Evolutionary conservation across 1,139 yeast genomes (phyloP), one percentile per base, ranked within the genome.

Genomic region (Meyerozyma sp.): DNA sequence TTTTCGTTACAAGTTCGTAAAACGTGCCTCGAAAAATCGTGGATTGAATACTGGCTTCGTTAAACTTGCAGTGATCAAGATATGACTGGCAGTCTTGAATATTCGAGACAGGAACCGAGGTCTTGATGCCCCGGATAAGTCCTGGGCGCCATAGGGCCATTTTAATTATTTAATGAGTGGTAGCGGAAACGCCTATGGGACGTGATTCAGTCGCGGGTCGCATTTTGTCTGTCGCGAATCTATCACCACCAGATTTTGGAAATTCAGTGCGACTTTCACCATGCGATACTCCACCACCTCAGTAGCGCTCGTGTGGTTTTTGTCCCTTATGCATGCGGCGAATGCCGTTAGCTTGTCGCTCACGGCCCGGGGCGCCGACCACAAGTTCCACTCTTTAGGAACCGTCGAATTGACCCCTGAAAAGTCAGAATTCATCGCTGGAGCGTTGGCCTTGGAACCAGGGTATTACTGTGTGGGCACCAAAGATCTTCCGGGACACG

Each of bases 21-120:
- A 85, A 56, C 1, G 87, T 82, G 1, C 95, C 95, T 50, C 72
- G 68, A 55, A 84, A 84, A 0, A 77, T 80, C 0, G 82, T 69
- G 0, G 86, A 48, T 8, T 36, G 35, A 2, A 47, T 32, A 43
- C 58, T 57, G 5, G 61, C 43, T 8, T 54, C 47, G 38, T 57
- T 61, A 3, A 26, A 25, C 36, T 50, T 49, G 49, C 75, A 70
- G 43, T 65, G 58, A 10, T 54, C 45, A 28, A 71, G 56, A 43
- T 69, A 71, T 21, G 56, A 54, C 43, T 55, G 61, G 42, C 62
- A 59, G 42, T 59, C 55, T 36, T 52, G 63, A 18, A 52, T 51
- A 3, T 46, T 39, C 23, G 50, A 49, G 29, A 42, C 32, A 13
- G 38, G 35, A 30, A 34, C 26, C 21, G 26, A 11, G n/a, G 37